Base-by-base conservation (phyloP, 1,139 yeast genomes). In the Zygotorulaspora mrakii region DNA sequence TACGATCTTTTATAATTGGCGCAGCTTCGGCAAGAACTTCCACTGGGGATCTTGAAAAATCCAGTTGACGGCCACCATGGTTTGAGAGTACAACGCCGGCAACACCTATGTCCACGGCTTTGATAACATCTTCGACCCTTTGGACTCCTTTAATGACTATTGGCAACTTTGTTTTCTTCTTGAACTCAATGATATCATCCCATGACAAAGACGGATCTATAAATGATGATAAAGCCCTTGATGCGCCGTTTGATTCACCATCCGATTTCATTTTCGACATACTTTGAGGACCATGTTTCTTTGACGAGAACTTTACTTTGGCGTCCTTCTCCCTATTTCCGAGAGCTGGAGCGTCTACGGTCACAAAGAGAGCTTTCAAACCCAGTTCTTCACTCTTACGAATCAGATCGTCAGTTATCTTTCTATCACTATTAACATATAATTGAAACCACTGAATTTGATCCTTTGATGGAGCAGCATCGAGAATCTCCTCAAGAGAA, bases 291-390 rank as follows among this genome's bases (percentile, higher is more conserved):
- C 59, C 57, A 33, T 66, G 70, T 43, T 57, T 59, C 39, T 66
- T 67, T 5, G 69, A 69, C 18, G 66, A 84, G 49, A 77, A 82
- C 56, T 73, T 82, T 57, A 69, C 72, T 57, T 74, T 69, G 64
- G 71, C 72, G 53, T 60, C 64, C 42, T 60, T 78, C 78, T 89
- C 96, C 53, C 97, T 77, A 51, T 94, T 77, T n/a, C 97, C 97
- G 43, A 88, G 71, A 49, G 86, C 87, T 3, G 96, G 96, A 0
- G 96, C 96, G 67, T 89, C 97, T 3, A 88, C 96, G 0, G 95
- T 87, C 40, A 87, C 77, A 59, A 85, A 85, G 16, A 87, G 68
- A 0, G 89, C 95, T 55, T 80, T 81, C 55, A 83, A 70, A 0
- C 95, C 95, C 35, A 87, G 66, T 33, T 66, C 56, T 61, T 83